Percentiles rank a stretch among this genome's conserved stretches.
Evolutionary conservation across 768 basidiomycete genomes (phyloP).

Genomic region (Podaxis mareebaensis): DNA sequence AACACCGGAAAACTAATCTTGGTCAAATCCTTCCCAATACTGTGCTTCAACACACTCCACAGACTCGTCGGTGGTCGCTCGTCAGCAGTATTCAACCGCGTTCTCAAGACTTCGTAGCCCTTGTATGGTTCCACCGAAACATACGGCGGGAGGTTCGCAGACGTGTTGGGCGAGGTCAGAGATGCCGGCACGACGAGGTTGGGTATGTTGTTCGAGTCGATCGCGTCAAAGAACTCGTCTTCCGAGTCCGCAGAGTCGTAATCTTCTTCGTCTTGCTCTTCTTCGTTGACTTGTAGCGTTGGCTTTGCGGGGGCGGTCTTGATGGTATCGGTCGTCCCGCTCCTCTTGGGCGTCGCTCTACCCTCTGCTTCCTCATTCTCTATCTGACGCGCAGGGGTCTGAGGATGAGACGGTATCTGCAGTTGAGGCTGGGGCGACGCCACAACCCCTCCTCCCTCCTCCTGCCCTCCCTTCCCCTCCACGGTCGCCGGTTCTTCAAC

Average conservation of each 20-base stretch:
- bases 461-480: background rate
- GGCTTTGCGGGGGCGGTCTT: background rate
- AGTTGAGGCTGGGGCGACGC: background rate
- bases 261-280: constrained; percentile 22
- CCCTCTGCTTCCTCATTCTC: background rate
- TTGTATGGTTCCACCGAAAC: constrained; percentile 47
- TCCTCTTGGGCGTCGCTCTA: constrained; percentile 11
- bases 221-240: constrained; percentile 98
- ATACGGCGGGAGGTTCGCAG: constrained; percentile 20
- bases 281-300: constrained; percentile 9
- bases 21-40: constrained; percentile 95
- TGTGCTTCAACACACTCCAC: constrained; percentile 94
- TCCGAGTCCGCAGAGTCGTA: constrained; percentile 68
- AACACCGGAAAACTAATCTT: constrained; percentile 94
- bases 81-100: constrained; percentile 56
- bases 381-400: background rate
- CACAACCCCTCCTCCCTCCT: background rate
- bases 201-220: constrained; percentile 78
- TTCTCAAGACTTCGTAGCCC: constrained; percentile 69
- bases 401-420: background rate
- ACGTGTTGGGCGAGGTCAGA: constrained; percentile 46
- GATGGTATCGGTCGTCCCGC: constrained; percentile 15
- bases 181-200: constrained; percentile 71
- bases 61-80: constrained; percentile 87
- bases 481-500: background rate